These are phyloP conservation scores for Dictyostelium intermedium DNA, from an alignment of 78 protist genomes.

Conservation along the genomic window DNA sequence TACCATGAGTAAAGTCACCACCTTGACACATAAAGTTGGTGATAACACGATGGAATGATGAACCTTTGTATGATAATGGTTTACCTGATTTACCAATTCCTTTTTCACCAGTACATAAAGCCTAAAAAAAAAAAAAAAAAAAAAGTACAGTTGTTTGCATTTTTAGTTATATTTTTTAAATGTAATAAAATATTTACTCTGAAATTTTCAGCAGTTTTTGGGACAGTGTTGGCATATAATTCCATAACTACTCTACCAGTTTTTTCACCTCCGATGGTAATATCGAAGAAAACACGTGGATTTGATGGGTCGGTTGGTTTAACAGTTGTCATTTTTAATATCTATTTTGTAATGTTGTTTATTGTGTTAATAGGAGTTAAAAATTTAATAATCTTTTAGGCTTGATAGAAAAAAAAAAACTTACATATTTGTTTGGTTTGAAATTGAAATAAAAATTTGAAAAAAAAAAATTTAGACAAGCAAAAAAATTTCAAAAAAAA, in stretches of 20 bases:
- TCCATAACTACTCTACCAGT: slow-evolving; percentile 72
- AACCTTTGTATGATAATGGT: slow-evolving; percentile 92
- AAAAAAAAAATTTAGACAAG: no score
- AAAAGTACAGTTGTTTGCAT: not conserved
- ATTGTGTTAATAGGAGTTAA: no score
- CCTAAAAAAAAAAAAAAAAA: not conserved
- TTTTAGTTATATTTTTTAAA: no score
- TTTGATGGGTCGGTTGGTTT: not conserved
- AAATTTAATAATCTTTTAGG: no score
- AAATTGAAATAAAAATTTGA: not conserved
- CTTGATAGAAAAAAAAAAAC: not conserved
- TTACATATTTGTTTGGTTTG: not conserved
- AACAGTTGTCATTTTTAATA: not conserved
- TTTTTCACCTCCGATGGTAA: slow-evolving; percentile 1
- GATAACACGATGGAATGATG: slow-evolving; percentile 92
- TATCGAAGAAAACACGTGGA: slow-evolving; percentile 40
- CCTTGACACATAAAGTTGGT: slow-evolving; percentile 87
- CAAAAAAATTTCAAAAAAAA: no score
- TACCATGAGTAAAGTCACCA: slow-evolving; percentile 97
- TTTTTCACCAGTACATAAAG: slow-evolving; percentile 92
- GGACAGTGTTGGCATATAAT: slow-evolving; percentile 79
- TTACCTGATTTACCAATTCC: slow-evolving; percentile 84
- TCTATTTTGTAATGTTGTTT: no score
- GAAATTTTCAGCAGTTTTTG: slow-evolving; percentile 93
- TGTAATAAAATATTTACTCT: not conserved